phyloP scores from a whole-genome alignment of 2,329 filamentous ascomycete species.

The Talaromyces rugulosus region DNA sequence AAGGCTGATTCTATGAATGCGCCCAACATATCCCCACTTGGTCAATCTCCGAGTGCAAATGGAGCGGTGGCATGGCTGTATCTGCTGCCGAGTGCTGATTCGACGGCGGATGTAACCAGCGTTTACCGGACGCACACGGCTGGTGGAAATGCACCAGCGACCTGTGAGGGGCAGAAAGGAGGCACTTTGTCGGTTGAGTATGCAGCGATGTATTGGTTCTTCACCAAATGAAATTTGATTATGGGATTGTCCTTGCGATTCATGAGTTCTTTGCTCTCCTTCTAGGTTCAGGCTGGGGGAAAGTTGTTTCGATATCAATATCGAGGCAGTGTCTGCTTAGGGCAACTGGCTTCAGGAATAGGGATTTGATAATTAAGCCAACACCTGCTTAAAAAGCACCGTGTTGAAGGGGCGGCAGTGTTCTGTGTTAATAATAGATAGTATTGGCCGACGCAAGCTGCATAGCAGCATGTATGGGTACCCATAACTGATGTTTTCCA shows the following conservation, averaged over 20 bases:
- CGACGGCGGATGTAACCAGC: neutral
- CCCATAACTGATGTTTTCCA: neutral
- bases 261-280: neutral
- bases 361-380: neutral
- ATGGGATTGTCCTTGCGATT: neutral
- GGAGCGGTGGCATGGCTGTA: constrained; percentile 8
- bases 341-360: too few species aligned
- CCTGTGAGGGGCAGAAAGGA: neutral
- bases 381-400: neutral
- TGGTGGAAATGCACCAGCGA: neutral
- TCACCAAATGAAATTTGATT: neutral
- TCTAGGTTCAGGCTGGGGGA: neutral
- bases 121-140: constrained; percentile 4
- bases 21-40: neutral
- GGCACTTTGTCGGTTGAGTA: neutral
- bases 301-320: too few species aligned
- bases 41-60: neutral
- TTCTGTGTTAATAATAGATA: neutral
- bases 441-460: neutral
- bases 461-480: neutral
- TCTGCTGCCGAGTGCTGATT: neutral
- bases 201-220: constrained; percentile 5
- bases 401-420: neutral
- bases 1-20: constrained; percentile 1
- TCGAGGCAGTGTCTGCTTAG: too few species aligned